Percentiles rank a stretch among this genome's conserved stretches.
phyloP scores from a whole-genome alignment of 441 rosid species.

The Kokia cookei region DNA sequence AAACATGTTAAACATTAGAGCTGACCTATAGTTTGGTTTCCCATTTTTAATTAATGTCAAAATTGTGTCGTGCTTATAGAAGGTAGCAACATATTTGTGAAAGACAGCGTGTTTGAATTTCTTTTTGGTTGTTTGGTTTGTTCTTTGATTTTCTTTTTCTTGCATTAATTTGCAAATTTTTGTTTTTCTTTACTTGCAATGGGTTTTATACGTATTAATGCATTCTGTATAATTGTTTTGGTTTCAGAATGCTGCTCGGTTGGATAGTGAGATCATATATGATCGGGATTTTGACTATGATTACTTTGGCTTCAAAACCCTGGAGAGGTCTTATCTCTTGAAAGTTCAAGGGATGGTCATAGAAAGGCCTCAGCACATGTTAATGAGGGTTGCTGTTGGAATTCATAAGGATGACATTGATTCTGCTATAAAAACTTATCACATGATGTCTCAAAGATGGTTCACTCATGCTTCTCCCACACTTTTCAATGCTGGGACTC shows the following conservation, averaged over 20 bases:
- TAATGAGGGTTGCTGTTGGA: conserved; percentile 95
- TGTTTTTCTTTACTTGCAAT: neutral
- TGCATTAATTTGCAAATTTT: neutral
- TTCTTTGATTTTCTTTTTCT: too few species aligned
- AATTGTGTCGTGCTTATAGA: neutral
- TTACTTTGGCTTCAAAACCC: conserved; percentile 88
- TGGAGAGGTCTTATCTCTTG: conserved; percentile 83
- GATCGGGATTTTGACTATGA: conserved; percentile 93
- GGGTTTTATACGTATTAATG: neutral
- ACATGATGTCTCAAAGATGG: conserved; percentile 93
- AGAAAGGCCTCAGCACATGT: conserved; percentile 93
- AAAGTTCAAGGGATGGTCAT: conserved; percentile 80
- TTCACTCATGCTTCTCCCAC: conserved; percentile 97
- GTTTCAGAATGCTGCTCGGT: conserved; percentile 60
- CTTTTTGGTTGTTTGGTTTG: too few species aligned
- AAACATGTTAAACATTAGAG: neutral
- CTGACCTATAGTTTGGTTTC: neutral
- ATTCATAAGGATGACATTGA: conserved; percentile 82
- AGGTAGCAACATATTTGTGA: neutral
- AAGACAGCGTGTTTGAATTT: too few species aligned
- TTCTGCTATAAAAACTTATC: conserved; percentile 69
- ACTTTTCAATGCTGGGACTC: conserved; percentile 87
- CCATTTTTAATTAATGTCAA: neutral
- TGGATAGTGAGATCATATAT: conserved; percentile 90
- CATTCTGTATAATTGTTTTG: neutral